These are phyloP conservation scores for Cucurbita maxima DNA, from an alignment of 306 rosid species.

Conservation along the genomic window DNA sequence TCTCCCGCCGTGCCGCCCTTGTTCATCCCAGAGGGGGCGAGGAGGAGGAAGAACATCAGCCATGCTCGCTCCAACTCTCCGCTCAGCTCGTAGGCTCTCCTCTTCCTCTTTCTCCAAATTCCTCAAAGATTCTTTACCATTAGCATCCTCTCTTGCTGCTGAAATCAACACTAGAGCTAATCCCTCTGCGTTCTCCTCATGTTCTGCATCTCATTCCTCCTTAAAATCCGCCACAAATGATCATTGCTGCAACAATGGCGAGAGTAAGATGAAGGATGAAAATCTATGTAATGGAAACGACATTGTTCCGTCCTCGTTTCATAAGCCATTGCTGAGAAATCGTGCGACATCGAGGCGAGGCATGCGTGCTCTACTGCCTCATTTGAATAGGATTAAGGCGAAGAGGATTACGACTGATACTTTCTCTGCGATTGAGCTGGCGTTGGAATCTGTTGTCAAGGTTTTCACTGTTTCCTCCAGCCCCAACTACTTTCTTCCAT, in stretches of 20 bases:
- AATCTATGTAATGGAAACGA: not conserved
- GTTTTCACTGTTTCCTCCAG: slow-evolving; percentile 70
- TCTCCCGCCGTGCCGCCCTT: not conserved
- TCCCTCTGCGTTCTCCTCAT: not conserved
- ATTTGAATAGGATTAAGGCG: not conserved
- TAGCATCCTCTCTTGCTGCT: slow-evolving; percentile 4
- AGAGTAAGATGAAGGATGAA: not conserved
- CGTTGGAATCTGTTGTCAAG: slow-evolving; percentile 80
- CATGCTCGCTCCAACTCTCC: slow-evolving; percentile 20
- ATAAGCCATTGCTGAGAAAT: not conserved
- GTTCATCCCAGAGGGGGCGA: not conserved
- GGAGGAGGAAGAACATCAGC: not conserved
- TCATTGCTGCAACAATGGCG: not conserved
- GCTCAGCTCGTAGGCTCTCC: slow-evolving; percentile 17
- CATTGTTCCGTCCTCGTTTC: not conserved
- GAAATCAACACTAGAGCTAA: not conserved
- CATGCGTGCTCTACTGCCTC: slow-evolving; percentile 6
- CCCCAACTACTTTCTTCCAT: slow-evolving; percentile 74
- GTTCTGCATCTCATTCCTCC: not conserved
- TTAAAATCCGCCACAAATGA: not conserved
- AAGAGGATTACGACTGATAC: slow-evolving; percentile 5
- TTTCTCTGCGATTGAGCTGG: slow-evolving; percentile 39
- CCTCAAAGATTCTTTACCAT: slow-evolving; percentile 9
- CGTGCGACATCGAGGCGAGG: not conserved
- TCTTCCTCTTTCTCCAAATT: slow-evolving; percentile 13